Conservation (phyloP, 306 rosid genomes). For the Trichosanthes truncata region DNA sequence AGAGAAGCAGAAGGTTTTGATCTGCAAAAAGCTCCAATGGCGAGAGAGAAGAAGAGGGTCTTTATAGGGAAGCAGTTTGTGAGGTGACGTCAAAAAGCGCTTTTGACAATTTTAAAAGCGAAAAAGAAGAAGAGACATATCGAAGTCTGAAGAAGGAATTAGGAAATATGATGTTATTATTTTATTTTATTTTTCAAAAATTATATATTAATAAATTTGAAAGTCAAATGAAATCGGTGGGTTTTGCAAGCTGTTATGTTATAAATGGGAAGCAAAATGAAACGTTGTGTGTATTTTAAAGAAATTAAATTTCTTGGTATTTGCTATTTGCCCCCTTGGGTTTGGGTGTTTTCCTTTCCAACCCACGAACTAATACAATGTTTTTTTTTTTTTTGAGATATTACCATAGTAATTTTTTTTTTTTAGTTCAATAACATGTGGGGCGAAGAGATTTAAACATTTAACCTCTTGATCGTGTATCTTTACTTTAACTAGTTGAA, state of each 20-base stretch:
- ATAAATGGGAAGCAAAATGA: background rate
- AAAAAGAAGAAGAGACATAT: background rate
- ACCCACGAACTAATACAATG: background rate
- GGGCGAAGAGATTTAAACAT: too few species aligned
- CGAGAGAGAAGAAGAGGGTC: background rate
- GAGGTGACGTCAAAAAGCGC: background rate
- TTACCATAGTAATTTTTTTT: too few species aligned
- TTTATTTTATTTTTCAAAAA: background rate
- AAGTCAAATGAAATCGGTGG: constrained; percentile 8
- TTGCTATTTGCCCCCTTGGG: background rate
- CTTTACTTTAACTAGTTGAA: too few species aligned
- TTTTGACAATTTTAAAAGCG: background rate
- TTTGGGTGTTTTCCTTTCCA: background rate
- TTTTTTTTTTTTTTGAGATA: too few species aligned
- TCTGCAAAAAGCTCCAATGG: background rate
- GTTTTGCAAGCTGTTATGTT: background rate
- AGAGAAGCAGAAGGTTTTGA: background rate
- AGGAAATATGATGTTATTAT: background rate
- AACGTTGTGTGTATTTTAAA: background rate
- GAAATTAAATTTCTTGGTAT: background rate
- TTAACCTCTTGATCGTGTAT: too few species aligned
- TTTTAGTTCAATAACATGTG: too few species aligned
- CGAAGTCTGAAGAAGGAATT: background rate
- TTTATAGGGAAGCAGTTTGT: background rate
- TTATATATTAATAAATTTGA: background rate